Conservation (phyloP, 768 basidiomycete genomes). For the Strobilomyces confusus region DNA sequence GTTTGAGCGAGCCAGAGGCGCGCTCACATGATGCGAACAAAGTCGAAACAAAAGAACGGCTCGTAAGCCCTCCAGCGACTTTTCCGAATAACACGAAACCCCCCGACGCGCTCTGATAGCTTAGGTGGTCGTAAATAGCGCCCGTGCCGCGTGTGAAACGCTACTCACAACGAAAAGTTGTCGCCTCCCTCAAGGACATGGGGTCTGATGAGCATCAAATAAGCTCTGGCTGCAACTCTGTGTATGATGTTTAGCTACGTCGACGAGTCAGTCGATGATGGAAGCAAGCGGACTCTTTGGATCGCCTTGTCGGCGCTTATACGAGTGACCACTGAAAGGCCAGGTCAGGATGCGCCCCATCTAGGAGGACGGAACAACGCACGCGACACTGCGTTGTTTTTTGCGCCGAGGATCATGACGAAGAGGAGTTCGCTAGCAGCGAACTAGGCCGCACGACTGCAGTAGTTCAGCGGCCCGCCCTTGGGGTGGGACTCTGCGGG, state of each 20-base stretch:
- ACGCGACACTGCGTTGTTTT: slow-evolving; percentile 33
- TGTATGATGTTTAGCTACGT: slow-evolving; percentile 38
- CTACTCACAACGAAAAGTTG: slow-evolving; percentile 15
- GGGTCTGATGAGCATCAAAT: slow-evolving; percentile 45
- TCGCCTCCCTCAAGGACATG: slow-evolving; percentile 34
- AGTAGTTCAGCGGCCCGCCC: slow-evolving; percentile 29
- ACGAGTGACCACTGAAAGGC: slow-evolving; percentile 16
- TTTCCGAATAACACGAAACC: slow-evolving; percentile 28
- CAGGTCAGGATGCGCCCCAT: not conserved
- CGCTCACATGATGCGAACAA: slow-evolving; percentile 38
- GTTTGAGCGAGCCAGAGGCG: not conserved
- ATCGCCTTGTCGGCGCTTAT: slow-evolving; percentile 22
- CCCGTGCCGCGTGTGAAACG: not conserved
- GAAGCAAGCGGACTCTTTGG: not conserved
- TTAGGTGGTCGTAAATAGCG: not conserved
- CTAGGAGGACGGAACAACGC: not conserved
- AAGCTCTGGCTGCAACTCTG: slow-evolving; percentile 42
- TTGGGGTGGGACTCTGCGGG: slow-evolving; percentile 19
- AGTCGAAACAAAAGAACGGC: slow-evolving; percentile 46
- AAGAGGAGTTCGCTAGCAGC: slow-evolving; percentile 37
- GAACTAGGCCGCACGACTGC: slow-evolving; percentile 30
- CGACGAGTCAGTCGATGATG: not conserved
- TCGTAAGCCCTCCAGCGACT: slow-evolving; percentile 43
- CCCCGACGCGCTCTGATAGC: slow-evolving; percentile 1
- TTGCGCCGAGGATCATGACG: slow-evolving; percentile 40